Conservation (phyloP, 805 yeast species). For the Kazachstania viticola region DNA sequence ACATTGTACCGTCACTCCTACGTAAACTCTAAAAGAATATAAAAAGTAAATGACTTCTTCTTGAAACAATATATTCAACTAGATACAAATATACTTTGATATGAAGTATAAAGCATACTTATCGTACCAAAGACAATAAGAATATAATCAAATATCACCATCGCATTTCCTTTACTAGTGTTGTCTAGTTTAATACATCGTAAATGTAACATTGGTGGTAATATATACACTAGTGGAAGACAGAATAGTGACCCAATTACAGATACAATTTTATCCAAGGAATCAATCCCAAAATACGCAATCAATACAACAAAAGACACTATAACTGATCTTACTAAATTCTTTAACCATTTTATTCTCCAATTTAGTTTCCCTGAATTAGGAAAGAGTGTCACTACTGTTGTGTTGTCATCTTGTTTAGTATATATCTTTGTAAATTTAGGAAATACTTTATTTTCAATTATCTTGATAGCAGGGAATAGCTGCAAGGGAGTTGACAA, state of each 20-base stretch:
- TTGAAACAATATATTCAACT: too few species aligned
- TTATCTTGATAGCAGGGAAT: slow-evolving; percentile 66
- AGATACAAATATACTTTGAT: slow-evolving; percentile 33
- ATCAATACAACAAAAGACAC: slow-evolving; percentile 44
- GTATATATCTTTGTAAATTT: slow-evolving; percentile 18
- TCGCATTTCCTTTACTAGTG: slow-evolving; percentile 13
- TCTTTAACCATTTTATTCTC: slow-evolving; percentile 55
- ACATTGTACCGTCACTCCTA: too few species aligned
- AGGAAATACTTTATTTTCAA: slow-evolving; percentile 53
- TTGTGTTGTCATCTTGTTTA: slow-evolving; percentile 7
- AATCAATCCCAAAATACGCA: slow-evolving; percentile 57
- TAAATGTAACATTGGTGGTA: slow-evolving; percentile 69
- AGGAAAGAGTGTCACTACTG: slow-evolving; percentile 10
- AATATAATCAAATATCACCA: slow-evolving; percentile 34
- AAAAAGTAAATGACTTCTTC: too few species aligned
- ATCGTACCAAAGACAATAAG: slow-evolving; percentile 45
- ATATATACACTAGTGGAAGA: slow-evolving; percentile 75
- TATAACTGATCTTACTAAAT: slow-evolving; percentile 40
- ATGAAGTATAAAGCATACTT: slow-evolving; percentile 59
- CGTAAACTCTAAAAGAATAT: too few species aligned
- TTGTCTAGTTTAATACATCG: slow-evolving; percentile 34
- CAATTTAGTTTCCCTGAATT: slow-evolving; percentile 46
- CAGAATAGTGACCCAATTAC: slow-evolving; percentile 80
- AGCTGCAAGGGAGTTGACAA: slow-evolving; percentile 73
- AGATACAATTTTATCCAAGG: slow-evolving; percentile 64